Evolutionary conservation across 2,329 filamentous ascomycete genomes (phyloP), one percentile per base, ranked within the genome.

Genomic region (Bipolaris zeicola): DNA sequence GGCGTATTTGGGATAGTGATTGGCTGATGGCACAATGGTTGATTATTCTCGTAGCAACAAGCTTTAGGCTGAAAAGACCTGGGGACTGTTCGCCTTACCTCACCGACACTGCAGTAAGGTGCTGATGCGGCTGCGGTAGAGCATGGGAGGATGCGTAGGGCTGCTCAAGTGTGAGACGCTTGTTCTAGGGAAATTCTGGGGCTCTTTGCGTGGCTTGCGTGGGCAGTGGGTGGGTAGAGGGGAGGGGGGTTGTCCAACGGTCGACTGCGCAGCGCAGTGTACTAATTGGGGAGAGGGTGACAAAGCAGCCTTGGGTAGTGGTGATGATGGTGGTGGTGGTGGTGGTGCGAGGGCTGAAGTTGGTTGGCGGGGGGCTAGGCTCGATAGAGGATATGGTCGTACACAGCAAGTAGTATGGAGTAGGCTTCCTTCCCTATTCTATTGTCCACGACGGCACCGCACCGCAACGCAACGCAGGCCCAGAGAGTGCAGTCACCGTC

Each of bases 41-140:
- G 5, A 33, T 34, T 26, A 20, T 28, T 28, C 26, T 28, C 26
- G 26, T 28, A 36, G 33, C 63, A 50, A 47, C 61, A 69, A 69
- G 66, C 66, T 68, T 66, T 64, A 54, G 65, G 66, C 65, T 66
- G 62, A 50, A 28, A 10, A 28, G 26, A 10, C 26, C 53, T 58
- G 55, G 43, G 54, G 24, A 42, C 53, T 58, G 60, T 56, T 55
- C 59, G 58, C 51, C 36, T 58, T 56, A 48, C 44, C 49, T 63
- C 65, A 68, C 64, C 62, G 61, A 67, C 62, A 60, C 49, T 55
- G 61, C 59, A 67, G 60, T 64, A 69, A 66, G 62, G 65, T 69
- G 67, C 64, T 69, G 67, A 69, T 68, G 66, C 62, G 62, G 65
- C 65, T 51, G 61, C 65, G 63, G 67, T 57, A 62, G 61, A 62